phyloP scores from a whole-genome alignment of 768 basidiomycete species.

The Trametes punicea region DNA sequence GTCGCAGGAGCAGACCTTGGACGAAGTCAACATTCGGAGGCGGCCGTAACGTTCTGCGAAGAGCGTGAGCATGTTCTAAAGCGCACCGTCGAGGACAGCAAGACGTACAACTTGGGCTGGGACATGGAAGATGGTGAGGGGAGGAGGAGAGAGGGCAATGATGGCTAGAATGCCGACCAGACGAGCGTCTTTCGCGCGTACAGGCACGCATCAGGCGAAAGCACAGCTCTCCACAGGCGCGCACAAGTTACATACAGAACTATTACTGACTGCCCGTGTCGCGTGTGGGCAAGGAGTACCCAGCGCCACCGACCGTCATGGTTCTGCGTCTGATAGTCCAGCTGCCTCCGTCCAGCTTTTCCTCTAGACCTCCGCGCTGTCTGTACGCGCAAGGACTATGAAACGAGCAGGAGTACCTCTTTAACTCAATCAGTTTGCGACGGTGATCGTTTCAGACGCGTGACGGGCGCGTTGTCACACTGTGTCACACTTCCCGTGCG shows the following conservation, averaged over 20 bases:
- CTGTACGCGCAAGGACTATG: too few species aligned
- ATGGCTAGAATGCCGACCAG: background rate
- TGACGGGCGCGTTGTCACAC: slow-evolving; percentile 1
- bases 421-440: too few species aligned
- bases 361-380: background rate
- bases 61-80: background rate
- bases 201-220: slow-evolving; percentile 20
- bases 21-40: slow-evolving; percentile 90
- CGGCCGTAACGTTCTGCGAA: slow-evolving; percentile 68
- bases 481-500: slow-evolving; percentile 1
- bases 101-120: slow-evolving; percentile 19
- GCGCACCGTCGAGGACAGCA: background rate
- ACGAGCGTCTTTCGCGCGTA: slow-evolving; percentile 3
- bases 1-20: slow-evolving; percentile 55
- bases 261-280: background rate
- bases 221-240: slow-evolving; percentile 21
- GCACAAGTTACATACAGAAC: too few species aligned
- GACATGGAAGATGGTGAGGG: slow-evolving; percentile 17
- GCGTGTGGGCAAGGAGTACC: too few species aligned
- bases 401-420: too few species aligned
- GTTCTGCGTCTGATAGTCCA: too few species aligned
- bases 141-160: background rate
- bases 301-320: background rate
- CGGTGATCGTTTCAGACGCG: background rate
- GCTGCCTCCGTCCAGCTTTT: too few species aligned